A percentile compares a stretch with the other conserved stretches of the same genome.
phyloP scores from a whole-genome alignment of 2,329 filamentous ascomycete species.

The Cryoendolithus antarcticus region DNA sequence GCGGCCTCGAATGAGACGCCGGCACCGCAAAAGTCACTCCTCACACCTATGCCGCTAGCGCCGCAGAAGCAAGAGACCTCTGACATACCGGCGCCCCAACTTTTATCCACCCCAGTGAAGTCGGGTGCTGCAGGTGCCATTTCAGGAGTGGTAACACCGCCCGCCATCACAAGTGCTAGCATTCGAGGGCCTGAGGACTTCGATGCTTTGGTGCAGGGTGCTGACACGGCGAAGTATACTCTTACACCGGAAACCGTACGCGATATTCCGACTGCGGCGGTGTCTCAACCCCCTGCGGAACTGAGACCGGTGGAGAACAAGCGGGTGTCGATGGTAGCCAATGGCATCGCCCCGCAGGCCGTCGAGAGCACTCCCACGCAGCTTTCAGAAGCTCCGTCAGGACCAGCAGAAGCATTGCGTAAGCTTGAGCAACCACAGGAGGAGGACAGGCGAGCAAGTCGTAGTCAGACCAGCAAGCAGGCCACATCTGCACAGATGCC shows the following conservation, averaged over 20 bases:
- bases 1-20: no score
- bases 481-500: constrained; percentile 6
- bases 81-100: no score
- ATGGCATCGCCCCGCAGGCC: neutral
- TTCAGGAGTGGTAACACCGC: constrained; percentile 2
- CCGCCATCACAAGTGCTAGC: constrained; percentile 19
- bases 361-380: neutral
- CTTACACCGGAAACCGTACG: constrained; percentile 36
- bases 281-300: no score
- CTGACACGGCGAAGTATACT: constrained; percentile 39
- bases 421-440: neutral
- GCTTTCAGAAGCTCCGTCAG: neutral
- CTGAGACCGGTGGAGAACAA: neutral
- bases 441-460: constrained; percentile 6
- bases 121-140: neutral
- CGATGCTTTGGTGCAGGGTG: constrained; percentile 34
- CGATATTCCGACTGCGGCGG: constrained; percentile 20
- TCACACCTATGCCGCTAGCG: no score
- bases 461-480: constrained; percentile 12
- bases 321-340: neutral
- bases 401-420: neutral
- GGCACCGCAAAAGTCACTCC: no score
- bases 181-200: constrained; percentile 30
- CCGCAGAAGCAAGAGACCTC: no score
- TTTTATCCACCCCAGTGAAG: no score